phyloP scores from a whole-genome alignment of 1,139 yeast species.

The Candida anutae region DNA sequence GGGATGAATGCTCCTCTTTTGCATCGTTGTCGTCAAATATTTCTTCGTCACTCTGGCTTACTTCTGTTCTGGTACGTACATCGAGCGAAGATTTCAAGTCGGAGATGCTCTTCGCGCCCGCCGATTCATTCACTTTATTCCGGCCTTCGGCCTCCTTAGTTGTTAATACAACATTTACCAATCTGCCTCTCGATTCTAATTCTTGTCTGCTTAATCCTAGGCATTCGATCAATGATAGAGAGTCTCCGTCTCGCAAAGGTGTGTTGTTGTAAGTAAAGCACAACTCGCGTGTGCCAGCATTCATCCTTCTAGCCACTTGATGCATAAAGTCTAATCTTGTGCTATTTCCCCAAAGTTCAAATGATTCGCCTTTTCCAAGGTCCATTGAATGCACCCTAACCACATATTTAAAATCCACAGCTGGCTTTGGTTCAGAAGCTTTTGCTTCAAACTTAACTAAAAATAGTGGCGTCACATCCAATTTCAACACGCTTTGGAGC shows the following conservation, averaged over 20 bases:
- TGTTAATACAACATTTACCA: slow-evolving; percentile 9
- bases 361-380: slow-evolving; percentile 15
- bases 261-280: slow-evolving; percentile 6
- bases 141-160: too few relatives aligned
- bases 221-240: slow-evolving; percentile 4
- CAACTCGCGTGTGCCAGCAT: slow-evolving; percentile 10
- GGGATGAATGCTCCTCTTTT: background rate
- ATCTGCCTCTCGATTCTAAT: slow-evolving; percentile 6
- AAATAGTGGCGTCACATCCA: background rate
- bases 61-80: slow-evolving; percentile 17
- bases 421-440: background rate
- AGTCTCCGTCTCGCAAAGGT: background rate
- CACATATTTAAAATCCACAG: background rate
- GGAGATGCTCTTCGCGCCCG: slow-evolving; percentile 15
- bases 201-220: slow-evolving; percentile 9
- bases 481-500: background rate
- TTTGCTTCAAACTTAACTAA: background rate
- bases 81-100: slow-evolving; percentile 19
- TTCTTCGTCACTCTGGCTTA: slow-evolving; percentile 1
- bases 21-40: background rate
- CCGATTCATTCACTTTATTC: slow-evolving; percentile 5
- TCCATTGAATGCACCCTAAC: slow-evolving; percentile 7
- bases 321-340: slow-evolving; percentile 17
- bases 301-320: slow-evolving; percentile 16
- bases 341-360: slow-evolving; percentile 17